Evolutionary conservation across 345 rosid genomes (phyloP), one percentile per base, ranked within the genome.

Genomic region (Citrus sp.): DNA sequence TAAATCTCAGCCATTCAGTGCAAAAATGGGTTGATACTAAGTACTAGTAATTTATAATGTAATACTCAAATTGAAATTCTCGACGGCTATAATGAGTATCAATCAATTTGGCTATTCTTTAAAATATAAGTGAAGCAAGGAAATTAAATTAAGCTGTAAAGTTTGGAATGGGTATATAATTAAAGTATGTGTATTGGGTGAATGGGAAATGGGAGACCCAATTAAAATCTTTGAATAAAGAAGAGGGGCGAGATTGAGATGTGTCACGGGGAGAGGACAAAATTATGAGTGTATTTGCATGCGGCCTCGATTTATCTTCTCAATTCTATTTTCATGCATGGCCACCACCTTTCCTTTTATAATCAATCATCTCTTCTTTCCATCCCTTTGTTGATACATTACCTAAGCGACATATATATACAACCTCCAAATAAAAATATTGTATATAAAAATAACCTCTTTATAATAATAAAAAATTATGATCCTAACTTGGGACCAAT

Each of bases 271-370:
- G 62, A 56, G 76, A 73, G 74, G 87, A 79, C 87, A 79, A 68
- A 81, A 79, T 84, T 62, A 79, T 81, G 78, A 84, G 80, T 58
- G 60, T 22, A 42, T 24, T 37, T 81, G 82, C 87, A 78, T 84
- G 84, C 82, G 75, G 6, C 61, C 63, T 34, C 32, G 78, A n/a
- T 74, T 67, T 34, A 28, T 68, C n/a, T 66, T 35, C 18, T 61
- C 32, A 13, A 46, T 46, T 54, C 22, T 4, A 54, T 18, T 54
- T 18, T 18, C 58, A 63, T 24, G 22, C 35, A 65, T 71, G 49
- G 28, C 74, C 66, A 67, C 79, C 79, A 54, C 58, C 58, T 54
- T 54, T 54, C 58, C 58, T 54, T 5, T 54, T 54, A 18, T 18
- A 9, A 54, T 54, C 58, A 54, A 54, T 51, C 58, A 54, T 54